Base-by-base conservation (phyloP, 148 eudicot genomes). In the Spergularia bocconei region DNA sequence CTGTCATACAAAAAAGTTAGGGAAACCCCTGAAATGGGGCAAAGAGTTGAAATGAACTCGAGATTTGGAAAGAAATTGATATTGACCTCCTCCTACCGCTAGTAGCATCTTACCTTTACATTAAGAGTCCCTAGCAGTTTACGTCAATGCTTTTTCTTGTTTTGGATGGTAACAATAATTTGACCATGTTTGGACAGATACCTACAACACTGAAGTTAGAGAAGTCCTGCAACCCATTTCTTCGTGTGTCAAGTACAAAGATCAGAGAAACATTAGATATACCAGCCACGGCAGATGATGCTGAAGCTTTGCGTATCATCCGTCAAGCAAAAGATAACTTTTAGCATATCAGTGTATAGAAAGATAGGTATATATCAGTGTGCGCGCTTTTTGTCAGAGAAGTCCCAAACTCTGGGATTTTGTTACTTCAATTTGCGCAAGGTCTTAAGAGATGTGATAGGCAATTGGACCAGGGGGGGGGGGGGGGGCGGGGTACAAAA, bases 201-300 rank as follows among this genome's bases (percentile, higher is more conserved):
- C 98, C 98, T 4, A 91, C 93, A 11, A 82, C 87, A 11, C 73
- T 93, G 76, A 87, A 88, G 82, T 78, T 77, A 59, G 98, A 93
- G 82, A 89, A 89, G 83, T 70, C 80, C 10, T 93, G 93, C 65
- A 93, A 91, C 76, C 98, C 98, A 19, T 91, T 91, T 78, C 89
- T 93, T 65, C 88, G 98, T 38, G 66, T 87, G 23, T 85, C 98
- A 65, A 93, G 88, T 77, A 13, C 33, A 41, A 93, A 91, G 78
- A 91, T 93, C 67, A 89, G 92, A 70, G 69, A 44, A 69, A 84
- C 88, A 14, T 69, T 93, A 25, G 87, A 83, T 38, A 88, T 91
- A 60, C 84, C 91, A 62, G 80, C 69, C 51, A 57, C 82, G 6
- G 92, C 92, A 39, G 83, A 80, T 71, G 93, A 89, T 50, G 87